Base-by-base conservation (phyloP, 2,329 filamentous ascomycete genomes). In the Neocatenulostroma microsporum region DNA sequence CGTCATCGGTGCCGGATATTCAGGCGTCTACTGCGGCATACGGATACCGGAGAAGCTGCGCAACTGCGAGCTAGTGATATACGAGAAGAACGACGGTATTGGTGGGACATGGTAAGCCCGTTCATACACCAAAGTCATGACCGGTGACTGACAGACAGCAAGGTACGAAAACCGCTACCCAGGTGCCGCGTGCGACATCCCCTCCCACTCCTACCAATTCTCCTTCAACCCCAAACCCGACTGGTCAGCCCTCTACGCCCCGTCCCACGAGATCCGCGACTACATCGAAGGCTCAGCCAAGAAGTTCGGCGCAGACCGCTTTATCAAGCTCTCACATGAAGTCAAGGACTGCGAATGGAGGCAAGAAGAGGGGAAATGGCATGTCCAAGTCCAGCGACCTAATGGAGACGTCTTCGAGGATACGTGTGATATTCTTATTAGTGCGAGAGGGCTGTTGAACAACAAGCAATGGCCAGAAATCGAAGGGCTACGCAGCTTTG, bases 11-110 rank as follows among this genome's bases (percentile, higher is more conserved):
- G 56, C 55, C 10, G 56, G 56, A 10, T 55, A 53, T 35, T 62
- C 59, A 2, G 62, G 61, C 2, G 63, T 68, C 7, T 67, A 66
- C 37, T 57, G 56, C 24, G 63, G 62, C 3, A 67, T 68, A 34
- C 53, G 64, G 4, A 62, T 67, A 42, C 63, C 63, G 1, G 62
- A 68, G 41, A 50, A 51, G 23, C 41, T 66, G 37, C 51, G 56
- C 12, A 51, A 66, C 25, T 49, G 64, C 20, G 57, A 61, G 4
- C 53, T 62, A 30, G 52, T 57, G 1, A 63, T 70, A 34, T 69
- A 66, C 36, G 67, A 70, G 45, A 59, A 62, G 41, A 56, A 57
- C 32, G 38, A 52, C 7, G 56, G 59, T 13, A 42, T 68, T 14
- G 65, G 63, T 6, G 64, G 64, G 4, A 67, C 64, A 0, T 57